Conservation (phyloP, 768 basidiomycete genomes). For the Coprinopsis cinerea region DNA sequence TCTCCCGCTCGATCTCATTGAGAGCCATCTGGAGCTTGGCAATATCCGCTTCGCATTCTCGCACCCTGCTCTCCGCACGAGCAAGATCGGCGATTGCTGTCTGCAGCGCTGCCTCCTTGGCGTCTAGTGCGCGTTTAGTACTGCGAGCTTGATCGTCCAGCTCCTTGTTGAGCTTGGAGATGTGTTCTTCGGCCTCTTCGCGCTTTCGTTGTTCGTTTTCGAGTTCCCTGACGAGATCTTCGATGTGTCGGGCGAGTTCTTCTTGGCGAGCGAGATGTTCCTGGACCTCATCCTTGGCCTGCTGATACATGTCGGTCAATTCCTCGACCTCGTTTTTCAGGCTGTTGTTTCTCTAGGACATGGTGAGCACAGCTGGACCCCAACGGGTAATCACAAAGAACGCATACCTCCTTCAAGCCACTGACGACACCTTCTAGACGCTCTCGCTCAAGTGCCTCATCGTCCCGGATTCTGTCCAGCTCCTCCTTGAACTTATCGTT, state of each 20-base stretch:
- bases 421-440: constrained; percentile 57
- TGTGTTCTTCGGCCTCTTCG: constrained; percentile 46
- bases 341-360: constrained; percentile 55
- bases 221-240: constrained; percentile 61
- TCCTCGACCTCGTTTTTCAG: constrained; percentile 66
- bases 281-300: constrained; percentile 55
- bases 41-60: constrained; percentile 73
- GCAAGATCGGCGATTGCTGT: constrained; percentile 59
- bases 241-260: constrained; percentile 68
- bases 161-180: constrained; percentile 53
- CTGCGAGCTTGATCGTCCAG: constrained; percentile 56
- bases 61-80: constrained; percentile 55
- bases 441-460: constrained; percentile 67
- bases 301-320: constrained; percentile 58
- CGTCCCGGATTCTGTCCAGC: constrained; percentile 44
- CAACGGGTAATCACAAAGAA: neutral
- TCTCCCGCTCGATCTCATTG: constrained; percentile 67
- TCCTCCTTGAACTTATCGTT: constrained; percentile 26
- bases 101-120: constrained; percentile 63
- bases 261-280: constrained; percentile 69
- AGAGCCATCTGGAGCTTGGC: constrained; percentile 66
- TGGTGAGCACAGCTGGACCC: neutral
- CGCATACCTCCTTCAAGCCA: constrained; percentile 75
- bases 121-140: constrained; percentile 60
- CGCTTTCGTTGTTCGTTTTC: constrained; percentile 53